A percentile compares a stretch with the other conserved stretches of the same genome.
phyloP scores from a whole-genome alignment of 1,284 basidiomycete genomes.

The Moniliophthora roreri region DNA sequence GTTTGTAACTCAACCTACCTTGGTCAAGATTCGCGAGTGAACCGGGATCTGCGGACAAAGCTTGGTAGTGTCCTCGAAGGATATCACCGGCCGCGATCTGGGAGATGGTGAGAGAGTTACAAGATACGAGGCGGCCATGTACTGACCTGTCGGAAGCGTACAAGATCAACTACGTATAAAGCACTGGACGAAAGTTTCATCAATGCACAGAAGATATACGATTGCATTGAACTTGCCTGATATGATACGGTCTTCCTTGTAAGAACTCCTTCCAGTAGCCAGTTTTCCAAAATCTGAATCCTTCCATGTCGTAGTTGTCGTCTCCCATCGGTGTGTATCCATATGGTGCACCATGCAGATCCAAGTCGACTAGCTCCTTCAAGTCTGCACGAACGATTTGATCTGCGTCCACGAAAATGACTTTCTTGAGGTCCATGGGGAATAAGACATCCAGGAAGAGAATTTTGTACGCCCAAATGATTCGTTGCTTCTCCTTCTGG shows the following conservation, averaged over 20 bases:
- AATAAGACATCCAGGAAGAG: conserved; percentile 98
- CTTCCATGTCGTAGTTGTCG: conserved; percentile 93
- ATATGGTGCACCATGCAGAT: conserved; percentile 90
- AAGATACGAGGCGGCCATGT: conserved; percentile 9
- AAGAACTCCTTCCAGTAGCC: conserved; percentile 93
- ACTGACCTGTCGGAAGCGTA: conserved; percentile 84
- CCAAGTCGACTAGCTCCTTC: conserved; percentile 88
- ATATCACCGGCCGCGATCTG: conserved; percentile 87
- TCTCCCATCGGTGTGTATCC: conserved; percentile 98
- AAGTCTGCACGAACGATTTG: conserved; percentile 97
- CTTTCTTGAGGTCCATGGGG: conserved; percentile 97
- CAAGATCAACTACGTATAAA: conserved; percentile 95
- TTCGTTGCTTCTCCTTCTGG: conserved; percentile 96
- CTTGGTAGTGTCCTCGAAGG: conserved; percentile 90
- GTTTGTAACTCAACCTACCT: conserved; percentile 41
- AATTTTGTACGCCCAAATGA: conserved; percentile 99
- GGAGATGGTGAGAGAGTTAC: conserved; percentile 6
- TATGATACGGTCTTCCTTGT: conserved; percentile 84
- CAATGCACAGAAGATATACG: background rate
- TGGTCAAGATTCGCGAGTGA: conserved; percentile 96
- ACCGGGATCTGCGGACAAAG: conserved; percentile 89
- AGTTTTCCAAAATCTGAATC: conserved; percentile 97
- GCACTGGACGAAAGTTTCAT: conserved; percentile 77
- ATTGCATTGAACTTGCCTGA: conserved; percentile 57
- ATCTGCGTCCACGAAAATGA: conserved; percentile 98